Percentiles rank a stretch among this genome's conserved stretches.
phyloP scores from a whole-genome alignment of 306 rosid genomes.

The Cercis canadensis region DNA sequence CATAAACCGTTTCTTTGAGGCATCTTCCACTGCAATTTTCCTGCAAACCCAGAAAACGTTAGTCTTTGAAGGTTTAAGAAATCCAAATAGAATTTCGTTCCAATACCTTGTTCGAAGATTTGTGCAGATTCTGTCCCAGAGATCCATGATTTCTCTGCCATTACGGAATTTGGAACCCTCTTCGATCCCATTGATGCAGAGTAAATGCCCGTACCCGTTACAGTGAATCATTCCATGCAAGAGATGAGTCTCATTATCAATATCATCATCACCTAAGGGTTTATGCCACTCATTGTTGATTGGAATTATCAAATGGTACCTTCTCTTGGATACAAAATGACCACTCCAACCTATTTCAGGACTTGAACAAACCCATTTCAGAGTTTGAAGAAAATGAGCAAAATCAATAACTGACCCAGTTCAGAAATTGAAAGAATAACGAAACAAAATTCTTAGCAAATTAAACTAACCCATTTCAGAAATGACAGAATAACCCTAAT shows the following conservation, averaged over 20 bases:
- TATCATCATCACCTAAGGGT: slow-evolving; percentile 61
- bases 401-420: slow-evolving; percentile 17
- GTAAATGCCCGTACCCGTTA: slow-evolving; percentile 86
- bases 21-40: slow-evolving; percentile 74
- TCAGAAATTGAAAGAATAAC: neutral
- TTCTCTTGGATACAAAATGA: slow-evolving; percentile 76
- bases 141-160: slow-evolving; percentile 85
- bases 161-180: slow-evolving; percentile 76
- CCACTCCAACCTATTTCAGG: slow-evolving; percentile 80
- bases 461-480: too few relatives aligned
- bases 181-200: slow-evolving; percentile 78
- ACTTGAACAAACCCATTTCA: neutral
- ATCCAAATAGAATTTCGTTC: neutral
- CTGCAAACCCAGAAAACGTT: slow-evolving; percentile 41
- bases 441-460: too few relatives aligned
- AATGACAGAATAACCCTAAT: too few relatives aligned
- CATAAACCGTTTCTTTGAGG: slow-evolving; percentile 71
- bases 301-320: slow-evolving; percentile 83
- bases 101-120: slow-evolving; percentile 65
- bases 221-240: slow-evolving; percentile 79
- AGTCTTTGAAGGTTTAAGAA: neutral
- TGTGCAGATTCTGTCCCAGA: slow-evolving; percentile 86
- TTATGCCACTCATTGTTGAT: slow-evolving; percentile 69
- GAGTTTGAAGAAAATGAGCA: too few relatives aligned
- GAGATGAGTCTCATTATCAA: slow-evolving; percentile 64